Conservation (phyloP, 2,329 filamentous ascomycete genomes). For the Aureobasidium subglaciale region DNA sequence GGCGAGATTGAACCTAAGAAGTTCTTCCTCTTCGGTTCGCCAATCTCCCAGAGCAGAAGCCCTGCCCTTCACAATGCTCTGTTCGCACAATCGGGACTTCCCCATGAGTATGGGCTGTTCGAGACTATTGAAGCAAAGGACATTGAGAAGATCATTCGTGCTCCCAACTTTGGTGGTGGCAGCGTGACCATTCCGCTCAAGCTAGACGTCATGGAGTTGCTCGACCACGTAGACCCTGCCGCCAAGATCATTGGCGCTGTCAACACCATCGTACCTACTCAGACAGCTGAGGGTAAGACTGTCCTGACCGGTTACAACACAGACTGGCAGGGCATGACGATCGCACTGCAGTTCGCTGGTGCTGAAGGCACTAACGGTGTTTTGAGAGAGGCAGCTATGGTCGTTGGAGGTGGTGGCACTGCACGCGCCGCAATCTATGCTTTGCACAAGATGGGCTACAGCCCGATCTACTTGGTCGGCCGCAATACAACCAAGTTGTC, state of each 20-base stretch:
- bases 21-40: slow-evolving; percentile 84
- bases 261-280: slow-evolving; percentile 74
- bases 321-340: slow-evolving; percentile 88
- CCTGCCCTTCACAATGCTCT: slow-evolving; percentile 85
- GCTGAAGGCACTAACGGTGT: slow-evolving; percentile 35
- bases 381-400: slow-evolving; percentile 50
- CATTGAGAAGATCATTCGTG: slow-evolving; percentile 58
- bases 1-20: slow-evolving; percentile 68
- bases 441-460: slow-evolving; percentile 73
- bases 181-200: slow-evolving; percentile 96
- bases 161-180: slow-evolving; percentile 76
- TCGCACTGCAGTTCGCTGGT: slow-evolving; percentile 65
- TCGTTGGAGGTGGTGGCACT: slow-evolving; percentile 88
- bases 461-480: slow-evolving; percentile 80
- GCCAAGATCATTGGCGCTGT: slow-evolving; percentile 82
- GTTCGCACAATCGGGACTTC: slow-evolving; percentile 69
- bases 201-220: slow-evolving; percentile 70
- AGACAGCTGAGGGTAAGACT: slow-evolving; percentile 32
- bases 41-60: slow-evolving; percentile 74
- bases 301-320: slow-evolving; percentile 80
- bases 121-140: slow-evolving; percentile 64
- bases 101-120: slow-evolving; percentile 68
- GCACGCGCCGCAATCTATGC: slow-evolving; percentile 87
- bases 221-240: slow-evolving; percentile 74
- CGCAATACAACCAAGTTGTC: slow-evolving; percentile 64